Conservation (phyloP, 2,329 filamentous ascomycete species). For the Lachnellula arida region DNA sequence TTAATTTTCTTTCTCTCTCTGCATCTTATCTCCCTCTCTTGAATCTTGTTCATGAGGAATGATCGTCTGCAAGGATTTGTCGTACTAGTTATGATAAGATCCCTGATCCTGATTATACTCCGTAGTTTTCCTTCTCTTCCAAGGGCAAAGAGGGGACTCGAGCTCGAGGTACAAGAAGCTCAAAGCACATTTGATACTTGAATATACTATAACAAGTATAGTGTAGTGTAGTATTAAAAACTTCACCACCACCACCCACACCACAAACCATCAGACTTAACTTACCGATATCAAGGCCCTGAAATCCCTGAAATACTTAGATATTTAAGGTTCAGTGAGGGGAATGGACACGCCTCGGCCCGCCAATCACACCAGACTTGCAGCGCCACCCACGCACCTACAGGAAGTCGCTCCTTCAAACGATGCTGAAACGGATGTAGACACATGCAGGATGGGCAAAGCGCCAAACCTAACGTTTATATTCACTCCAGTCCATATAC, state of each 20-base stretch:
- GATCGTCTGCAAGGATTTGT: neutral
- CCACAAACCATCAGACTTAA: neutral
- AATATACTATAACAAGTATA: too few relatives aligned
- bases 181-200: neutral
- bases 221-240: neutral
- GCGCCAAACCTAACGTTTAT: neutral
- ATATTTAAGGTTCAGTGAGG: neutral
- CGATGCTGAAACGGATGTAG: slow-evolving; percentile 2
- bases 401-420: neutral
- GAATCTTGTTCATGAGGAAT: neutral
- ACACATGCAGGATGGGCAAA: neutral
- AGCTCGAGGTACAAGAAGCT: too few relatives aligned
- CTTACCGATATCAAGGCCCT: neutral
- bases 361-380: neutral
- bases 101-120: neutral
- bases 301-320: neutral
- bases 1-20: too few relatives aligned
- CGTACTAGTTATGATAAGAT: neutral
- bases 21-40: too few relatives aligned
- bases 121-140: neutral
- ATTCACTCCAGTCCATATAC: too few relatives aligned
- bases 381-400: neutral
- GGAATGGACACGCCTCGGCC: neutral
- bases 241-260: neutral
- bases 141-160: neutral